phyloP scores from a whole-genome alignment of 2,329 filamentous ascomycete species.

The Hymenotorrendiella dingleyae region DNA sequence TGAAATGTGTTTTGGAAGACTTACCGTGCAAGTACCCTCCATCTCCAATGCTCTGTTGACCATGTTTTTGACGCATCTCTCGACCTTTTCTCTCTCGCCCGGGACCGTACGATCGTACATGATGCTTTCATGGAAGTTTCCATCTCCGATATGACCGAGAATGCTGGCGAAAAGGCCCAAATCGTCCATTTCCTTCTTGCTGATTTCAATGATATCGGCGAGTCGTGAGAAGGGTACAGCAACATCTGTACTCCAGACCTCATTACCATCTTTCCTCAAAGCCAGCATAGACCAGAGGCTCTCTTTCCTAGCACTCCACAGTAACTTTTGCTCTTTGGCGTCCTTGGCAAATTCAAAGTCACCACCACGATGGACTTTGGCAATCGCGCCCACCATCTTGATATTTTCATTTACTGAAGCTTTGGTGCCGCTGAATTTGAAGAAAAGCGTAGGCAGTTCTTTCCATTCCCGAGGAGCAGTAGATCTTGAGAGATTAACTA shows the following conservation, averaged over 20 bases:
- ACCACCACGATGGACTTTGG: conserved; percentile 56
- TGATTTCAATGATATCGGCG: conserved; percentile 71
- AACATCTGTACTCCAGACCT: conserved; percentile 80
- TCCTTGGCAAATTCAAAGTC: conserved; percentile 73
- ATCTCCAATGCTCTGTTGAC: conserved; percentile 84
- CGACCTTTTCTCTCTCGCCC: conserved; percentile 67
- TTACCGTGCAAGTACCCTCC: conserved; percentile 80
- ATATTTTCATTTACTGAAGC: conserved; percentile 76
- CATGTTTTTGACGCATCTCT: conserved; percentile 82
- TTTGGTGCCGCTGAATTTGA: conserved; percentile 79
- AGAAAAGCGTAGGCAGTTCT: conserved; percentile 72
- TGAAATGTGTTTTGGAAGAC: conserved; percentile 12
- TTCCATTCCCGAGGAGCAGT: conserved; percentile 66
- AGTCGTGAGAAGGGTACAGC: conserved; percentile 73
- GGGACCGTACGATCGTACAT: conserved; percentile 71
- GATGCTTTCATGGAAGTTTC: conserved; percentile 91
- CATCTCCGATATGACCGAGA: conserved; percentile 85
- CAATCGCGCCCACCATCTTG: conserved; percentile 59
- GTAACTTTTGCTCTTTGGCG: conserved; percentile 62
- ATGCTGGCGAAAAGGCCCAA: conserved; percentile 83
- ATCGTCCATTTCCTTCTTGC: conserved; percentile 83
- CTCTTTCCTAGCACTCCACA: conserved; percentile 79
- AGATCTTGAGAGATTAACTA: conserved; percentile 69
- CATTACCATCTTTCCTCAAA: conserved; percentile 57
- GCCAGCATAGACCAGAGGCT: conserved; percentile 80